Percentiles rank a stretch among this genome's conserved stretches.
Conservation (phyloP, 768 basidiomycete species). For the Pholiota molesta region DNA sequence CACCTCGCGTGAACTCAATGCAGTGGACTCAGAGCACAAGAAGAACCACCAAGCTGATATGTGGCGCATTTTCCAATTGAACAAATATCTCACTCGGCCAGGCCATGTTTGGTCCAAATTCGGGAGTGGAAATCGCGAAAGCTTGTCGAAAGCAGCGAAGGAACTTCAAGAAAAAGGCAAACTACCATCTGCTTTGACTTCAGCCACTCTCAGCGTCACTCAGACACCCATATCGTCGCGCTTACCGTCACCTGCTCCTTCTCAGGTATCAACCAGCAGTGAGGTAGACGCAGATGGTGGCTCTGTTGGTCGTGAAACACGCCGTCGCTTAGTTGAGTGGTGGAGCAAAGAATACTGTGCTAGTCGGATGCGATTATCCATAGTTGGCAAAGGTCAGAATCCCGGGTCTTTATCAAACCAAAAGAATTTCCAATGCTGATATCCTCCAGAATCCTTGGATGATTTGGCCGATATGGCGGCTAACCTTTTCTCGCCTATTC, state of each 20-base stretch:
- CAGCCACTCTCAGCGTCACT: conserved; percentile 28
- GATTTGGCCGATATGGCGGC: conserved; percentile 66
- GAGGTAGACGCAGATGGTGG: conserved; percentile 78
- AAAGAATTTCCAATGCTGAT: conserved; percentile 5
- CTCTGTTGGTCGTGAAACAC: conserved; percentile 75
- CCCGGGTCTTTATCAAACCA: neutral
- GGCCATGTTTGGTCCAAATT: conserved; percentile 92
- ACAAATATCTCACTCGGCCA: conserved; percentile 79
- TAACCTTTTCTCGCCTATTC: conserved; percentile 71
- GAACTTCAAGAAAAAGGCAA: conserved; percentile 54
- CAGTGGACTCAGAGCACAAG: conserved; percentile 96
- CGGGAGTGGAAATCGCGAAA: conserved; percentile 83
- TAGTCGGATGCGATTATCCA: conserved; percentile 77
- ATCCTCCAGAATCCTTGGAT: conserved; percentile 71
- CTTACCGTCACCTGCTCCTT: conserved; percentile 22
- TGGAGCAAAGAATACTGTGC: conserved; percentile 84
- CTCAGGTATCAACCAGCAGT: conserved; percentile 39
- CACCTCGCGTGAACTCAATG: conserved; percentile 88
- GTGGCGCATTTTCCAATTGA: conserved; percentile 95
- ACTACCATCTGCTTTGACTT: conserved; percentile 61
- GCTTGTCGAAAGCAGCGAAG: conserved; percentile 64
- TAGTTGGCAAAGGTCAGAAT: conserved; percentile 73
- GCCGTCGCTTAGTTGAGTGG: conserved; percentile 82
- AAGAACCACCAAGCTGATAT: conserved; percentile 91
- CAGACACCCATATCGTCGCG: neutral